phyloP scores from a whole-genome alignment of 202 grass and related monocot species.

The Miscanthus sacchariflorus region DNA sequence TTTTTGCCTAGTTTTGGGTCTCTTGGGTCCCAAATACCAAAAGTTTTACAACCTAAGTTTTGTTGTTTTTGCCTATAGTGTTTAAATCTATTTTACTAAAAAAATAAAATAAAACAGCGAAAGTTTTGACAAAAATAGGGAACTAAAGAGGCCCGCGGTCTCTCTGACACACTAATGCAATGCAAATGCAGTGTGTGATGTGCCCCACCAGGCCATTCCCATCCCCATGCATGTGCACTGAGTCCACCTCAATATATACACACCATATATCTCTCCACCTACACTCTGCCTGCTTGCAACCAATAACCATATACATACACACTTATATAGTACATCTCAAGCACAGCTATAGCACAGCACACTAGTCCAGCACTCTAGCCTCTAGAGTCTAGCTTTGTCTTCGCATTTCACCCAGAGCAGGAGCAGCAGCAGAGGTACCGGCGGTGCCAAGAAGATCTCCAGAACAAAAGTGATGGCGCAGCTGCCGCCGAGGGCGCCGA shows the following conservation, averaged over 20 bases:
- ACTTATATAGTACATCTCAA: neutral
- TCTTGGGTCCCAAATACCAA: too few species aligned
- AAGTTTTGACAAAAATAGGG: too few species aligned
- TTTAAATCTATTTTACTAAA: too few species aligned
- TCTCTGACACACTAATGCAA: conserved; percentile 20
- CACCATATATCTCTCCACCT: conserved; percentile 35
- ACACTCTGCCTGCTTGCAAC: neutral
- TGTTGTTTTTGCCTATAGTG: too few species aligned
- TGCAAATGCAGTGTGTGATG: conserved; percentile 18
- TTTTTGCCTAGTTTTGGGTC: too few species aligned
- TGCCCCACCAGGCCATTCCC: conserved; percentile 11
- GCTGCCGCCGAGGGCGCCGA: conserved; percentile 68
- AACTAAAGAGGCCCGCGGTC: too few species aligned
- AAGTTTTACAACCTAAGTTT: too few species aligned
- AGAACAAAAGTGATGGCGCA: conserved; percentile 43
- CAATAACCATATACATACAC: conserved; percentile 28
- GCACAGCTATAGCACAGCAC: neutral
- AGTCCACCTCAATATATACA: conserved; percentile 44
- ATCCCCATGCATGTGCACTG: conserved; percentile 52
- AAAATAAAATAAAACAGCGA: too few species aligned
- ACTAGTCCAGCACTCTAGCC: conserved; percentile 5
- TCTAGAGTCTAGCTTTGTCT: neutral
- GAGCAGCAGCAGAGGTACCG: neutral
- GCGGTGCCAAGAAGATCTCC: neutral
- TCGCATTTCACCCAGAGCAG: neutral